Base-by-base conservation (phyloP, 2,329 filamentous ascomycete genomes). In the Raffaelea ambrosiae region DNA sequence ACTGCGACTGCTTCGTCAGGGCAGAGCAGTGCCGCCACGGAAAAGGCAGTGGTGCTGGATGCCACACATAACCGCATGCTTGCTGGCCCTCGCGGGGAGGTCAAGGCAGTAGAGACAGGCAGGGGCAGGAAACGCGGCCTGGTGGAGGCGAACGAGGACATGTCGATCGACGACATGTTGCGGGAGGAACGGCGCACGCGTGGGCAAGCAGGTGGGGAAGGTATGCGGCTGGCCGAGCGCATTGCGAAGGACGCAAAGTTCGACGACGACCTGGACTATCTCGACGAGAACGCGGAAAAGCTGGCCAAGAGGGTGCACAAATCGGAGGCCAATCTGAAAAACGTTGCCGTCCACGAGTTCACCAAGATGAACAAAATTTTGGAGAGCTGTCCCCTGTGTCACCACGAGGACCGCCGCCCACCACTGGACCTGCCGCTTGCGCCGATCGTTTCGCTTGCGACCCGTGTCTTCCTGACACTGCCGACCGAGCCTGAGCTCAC, bases 121-220 rank as follows among this genome's bases (percentile, higher is more conserved):
- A 81, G 90, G 43, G 91, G 90, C 3, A 77, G 80, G 5, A 90
- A 95, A 64, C 81, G 90, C 47, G 93, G 91, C 1, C 75, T 82
- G 8, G 86, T 98, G 5, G 81, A 87, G 56, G 88, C 93, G 54
- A 97, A 97, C 60, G 86, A 94, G 46, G 89, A 97, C 58, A 97
- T 98, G 89, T 84, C 74, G 26, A 86, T 98, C 51, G 89, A 95
- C 47, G 93, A 98, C 64, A 98, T 98, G 93, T 81, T 98, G 18
- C 82, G 88, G 23, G 90, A 97, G 65, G 93, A 98, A 66, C 81
- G 88, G 33, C 84, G 91, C 47, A 96, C 88, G 4, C 83, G 82
- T 50, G 83, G 83, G 16, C 81, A 88, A 59, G 71, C 73, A 4
- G 88, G 86, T 39, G 88, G 88, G 46, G 90, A 96, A 61, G 87